These are phyloP conservation scores for Cladosporium colombiae DNA, from an alignment of 2,329 filamentous ascomycete genomes.

Conservation along the genomic window DNA sequence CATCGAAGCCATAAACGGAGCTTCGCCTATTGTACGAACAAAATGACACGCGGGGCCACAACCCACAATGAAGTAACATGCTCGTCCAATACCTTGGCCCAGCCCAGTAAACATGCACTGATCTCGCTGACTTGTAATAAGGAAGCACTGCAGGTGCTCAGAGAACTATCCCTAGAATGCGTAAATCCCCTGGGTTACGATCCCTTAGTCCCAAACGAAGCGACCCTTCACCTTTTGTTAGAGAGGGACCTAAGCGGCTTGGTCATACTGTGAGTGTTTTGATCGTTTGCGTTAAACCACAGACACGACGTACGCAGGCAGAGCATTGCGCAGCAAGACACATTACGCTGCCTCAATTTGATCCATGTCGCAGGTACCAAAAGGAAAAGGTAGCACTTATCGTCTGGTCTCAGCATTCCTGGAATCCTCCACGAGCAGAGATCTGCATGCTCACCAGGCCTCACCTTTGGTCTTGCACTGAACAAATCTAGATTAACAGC, in stretches of 20 bases:
- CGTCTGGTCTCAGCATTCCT: slow-evolving; percentile 56
- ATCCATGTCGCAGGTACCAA: slow-evolving; percentile 92
- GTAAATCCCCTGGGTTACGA: not conserved
- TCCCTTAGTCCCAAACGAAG: not conserved
- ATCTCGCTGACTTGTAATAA: not conserved
- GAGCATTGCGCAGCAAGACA: slow-evolving; percentile 50
- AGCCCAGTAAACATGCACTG: no score
- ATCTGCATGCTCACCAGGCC: slow-evolving; percentile 56
- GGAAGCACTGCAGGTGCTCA: not conserved
- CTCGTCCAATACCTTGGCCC: not conserved
- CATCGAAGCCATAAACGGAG: no score
- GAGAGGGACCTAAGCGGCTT: not conserved
- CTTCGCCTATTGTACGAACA: no score
- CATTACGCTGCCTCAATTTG: slow-evolving; percentile 57
- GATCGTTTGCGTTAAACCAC: no score
- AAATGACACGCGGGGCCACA: no score
- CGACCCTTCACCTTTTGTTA: not conserved
- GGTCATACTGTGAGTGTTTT: not conserved
- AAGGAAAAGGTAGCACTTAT: slow-evolving; percentile 88
- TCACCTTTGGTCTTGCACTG: slow-evolving; percentile 76
- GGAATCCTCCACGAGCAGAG: not conserved
- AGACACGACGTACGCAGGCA: not conserved
- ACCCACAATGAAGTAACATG: not conserved
- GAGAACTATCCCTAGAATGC: not conserved
- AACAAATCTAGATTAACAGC: slow-evolving; percentile 79